Percentiles rank a stretch among this genome's conserved stretches.
Evolutionary conservation across 805 yeast genomes (phyloP).

Genomic region (Yarrowia sp.): DNA sequence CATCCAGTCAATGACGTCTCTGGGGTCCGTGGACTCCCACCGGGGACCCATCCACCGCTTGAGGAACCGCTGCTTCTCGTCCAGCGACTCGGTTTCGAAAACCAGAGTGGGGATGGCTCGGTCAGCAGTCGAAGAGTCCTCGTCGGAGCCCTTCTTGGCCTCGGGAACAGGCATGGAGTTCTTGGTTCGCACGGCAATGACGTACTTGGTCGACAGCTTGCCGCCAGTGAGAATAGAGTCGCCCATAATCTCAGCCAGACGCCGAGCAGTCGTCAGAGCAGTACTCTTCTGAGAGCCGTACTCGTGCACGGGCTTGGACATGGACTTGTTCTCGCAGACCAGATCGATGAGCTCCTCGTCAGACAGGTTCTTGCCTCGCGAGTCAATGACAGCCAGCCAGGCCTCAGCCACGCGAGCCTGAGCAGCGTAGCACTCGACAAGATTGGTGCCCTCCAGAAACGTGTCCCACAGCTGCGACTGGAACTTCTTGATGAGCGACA

Average conservation of each 20-base stretch:
- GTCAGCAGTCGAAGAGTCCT: slow-evolving; percentile 87
- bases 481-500: slow-evolving; percentile 87
- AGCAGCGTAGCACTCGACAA: slow-evolving; percentile 78
- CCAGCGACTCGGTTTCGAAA: slow-evolving; percentile 69
- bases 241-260: slow-evolving; percentile 93
- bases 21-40: slow-evolving; percentile 77
- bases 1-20: slow-evolving; percentile 88
- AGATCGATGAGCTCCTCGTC: slow-evolving; percentile 92
- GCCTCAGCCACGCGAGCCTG: slow-evolving; percentile 92
- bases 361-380: slow-evolving; percentile 80
- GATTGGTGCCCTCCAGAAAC: slow-evolving; percentile 77
- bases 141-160: slow-evolving; percentile 23
- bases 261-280: slow-evolving; percentile 89
- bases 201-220: slow-evolving; percentile 91
- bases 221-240: slow-evolving; percentile 95
- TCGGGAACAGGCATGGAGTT: slow-evolving; percentile 4
- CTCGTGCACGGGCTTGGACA: slow-evolving; percentile 88
- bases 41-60: slow-evolving; percentile 87
- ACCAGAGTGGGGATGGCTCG: slow-evolving; percentile 96
- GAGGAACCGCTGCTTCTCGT: slow-evolving; percentile 65
- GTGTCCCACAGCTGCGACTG: slow-evolving; percentile 92
- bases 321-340: slow-evolving; percentile 92
- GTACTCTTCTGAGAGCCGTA: slow-evolving; percentile 90
- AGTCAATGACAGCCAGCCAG: slow-evolving; percentile 91
- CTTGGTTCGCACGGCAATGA: slow-evolving; percentile 76